Percentiles rank a stretch among this genome's conserved stretches.
Evolutionary conservation across 768 basidiomycete species (phyloP).

Genomic region (Boletus rufocinnamomeus): DNA sequence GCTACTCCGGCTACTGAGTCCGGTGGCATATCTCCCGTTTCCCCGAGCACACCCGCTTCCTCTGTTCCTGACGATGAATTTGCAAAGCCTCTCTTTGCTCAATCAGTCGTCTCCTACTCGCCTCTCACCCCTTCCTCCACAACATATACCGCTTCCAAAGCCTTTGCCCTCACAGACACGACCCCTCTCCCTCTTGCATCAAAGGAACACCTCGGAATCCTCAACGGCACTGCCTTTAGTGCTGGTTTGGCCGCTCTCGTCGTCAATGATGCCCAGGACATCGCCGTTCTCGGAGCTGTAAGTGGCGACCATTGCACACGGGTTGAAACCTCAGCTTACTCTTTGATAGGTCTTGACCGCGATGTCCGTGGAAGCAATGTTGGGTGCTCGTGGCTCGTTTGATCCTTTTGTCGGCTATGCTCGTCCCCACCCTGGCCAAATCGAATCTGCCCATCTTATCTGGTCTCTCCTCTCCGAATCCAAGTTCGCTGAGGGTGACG

Average conservation of each 20-base stretch:
- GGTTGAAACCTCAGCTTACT: not conserved
- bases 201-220: constrained; percentile 78
- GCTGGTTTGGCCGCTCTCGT: constrained; percentile 77
- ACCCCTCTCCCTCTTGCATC: constrained; percentile 65
- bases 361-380: constrained; percentile 80
- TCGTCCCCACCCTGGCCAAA: constrained; percentile 84
- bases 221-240: constrained; percentile 87
- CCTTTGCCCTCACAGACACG: constrained; percentile 60
- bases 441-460: constrained; percentile 72
- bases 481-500: constrained; percentile 63
- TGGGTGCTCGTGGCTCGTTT: constrained; percentile 70
- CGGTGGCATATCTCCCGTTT: constrained; percentile 48
- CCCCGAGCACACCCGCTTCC: constrained; percentile 40
- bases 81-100: constrained; percentile 1
- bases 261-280: constrained; percentile 67
- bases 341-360: constrained; percentile 67
- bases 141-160: constrained; percentile 40
- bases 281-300: constrained; percentile 55
- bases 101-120: constrained; percentile 1
- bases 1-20: constrained; percentile 22
- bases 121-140: not conserved
- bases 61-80: constrained; percentile 30
- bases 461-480: constrained; percentile 69
- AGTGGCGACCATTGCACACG: not conserved
- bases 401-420: constrained; percentile 75